Evolutionary conservation across 2,329 filamentous ascomycete genomes (phyloP), one percentile per base, ranked within the genome.

Genomic region (Alternaria panax): DNA sequence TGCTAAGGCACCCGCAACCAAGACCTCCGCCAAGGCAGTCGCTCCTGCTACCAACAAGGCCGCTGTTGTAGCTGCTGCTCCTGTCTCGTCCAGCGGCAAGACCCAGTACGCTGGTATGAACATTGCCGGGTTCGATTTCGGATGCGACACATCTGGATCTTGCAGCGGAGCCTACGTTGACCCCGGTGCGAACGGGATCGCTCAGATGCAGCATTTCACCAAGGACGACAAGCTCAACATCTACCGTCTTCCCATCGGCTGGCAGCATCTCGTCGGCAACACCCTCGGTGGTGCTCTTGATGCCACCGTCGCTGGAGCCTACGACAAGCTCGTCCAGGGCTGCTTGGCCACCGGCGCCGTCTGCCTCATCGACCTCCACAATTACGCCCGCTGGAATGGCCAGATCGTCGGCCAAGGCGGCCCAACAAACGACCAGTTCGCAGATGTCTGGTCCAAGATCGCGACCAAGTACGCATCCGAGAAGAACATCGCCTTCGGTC

Each of bases 351-450:
- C 85, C 0, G 86, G 86, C 22, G 84, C 86, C 76, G 81, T 75
- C 30, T 89, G 87, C 72, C 85, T 89, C 68, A 79, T 89, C 54
- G 86, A 89, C 67, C 72, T 82, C 56, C 77, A 79, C 64, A 79
- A 79, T 63, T 79, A 80, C 75, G 87, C 72, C 2, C 70, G 88
- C 47, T 90, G 85, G 81, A 84, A 90, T 64, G 85, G 85, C 14
- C 75, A 76, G 3, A 86, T 91, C 63, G 84, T 91, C 56, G 88
- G 88, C 1, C 88, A 90, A 70, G 88, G 87, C 22, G 88, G 87
- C 0, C 87, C 87, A 0, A 83, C 82, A 0, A 83, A 90, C 69
- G 84, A 82, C 11, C 77, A 87, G 14, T 87, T 90, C 65, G 84
- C 82, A 4, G 78, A 77, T 41, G 75, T 90, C 5, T 91, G 88